Base-by-base conservation (phyloP, 2,329 filamentous ascomycete genomes). In the Herpotrichia juniperi region DNA sequence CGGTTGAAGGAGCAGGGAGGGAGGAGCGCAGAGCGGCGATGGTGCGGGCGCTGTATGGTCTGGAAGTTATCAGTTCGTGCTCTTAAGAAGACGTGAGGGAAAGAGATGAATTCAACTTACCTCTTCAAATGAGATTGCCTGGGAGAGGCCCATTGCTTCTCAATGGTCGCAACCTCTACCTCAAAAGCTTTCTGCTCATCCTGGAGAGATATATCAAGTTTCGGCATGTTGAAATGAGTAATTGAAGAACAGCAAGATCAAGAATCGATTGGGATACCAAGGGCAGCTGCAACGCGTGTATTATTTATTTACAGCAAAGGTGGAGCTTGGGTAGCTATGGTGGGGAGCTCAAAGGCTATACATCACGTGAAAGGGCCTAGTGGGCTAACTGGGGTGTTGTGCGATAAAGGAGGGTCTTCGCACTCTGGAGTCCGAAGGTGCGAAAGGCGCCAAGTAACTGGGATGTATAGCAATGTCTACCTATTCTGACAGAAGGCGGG, bases 21-120 rank as follows among this genome's bases (percentile, higher is more conserved):
- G 65, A 59, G 24, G 58, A 65, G 17, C 69, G 61, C 8, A 76
- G 57, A 1, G 70, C 68, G 2, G 74, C 74, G 21, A 76, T 69
- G 6, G 69, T 63, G 6, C 52, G 54, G 0, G 73, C 68, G 16
- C 59, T 53, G 53, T 74, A 75, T 11, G 73, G 72, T 58, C 69
- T 64, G 25, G 2, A 25, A 54, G 24, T 2, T 42, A 30, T 43
- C 28, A 48, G 25, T 53, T 6, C 25, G n/a, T 26, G 19, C 26
- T 22, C 14, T 22, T 9, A 39, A 17, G 7, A 19, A 4, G 16
- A 19, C 22, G 4, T n/a, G n/a, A n/a, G n/a, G n/a, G n/a, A 9
- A 21, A 35, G 6, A 6, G 8, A 6, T 11, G 8, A 30, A 30
- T 3, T 7, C 12, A 16, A 11, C 31, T n/a, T 48, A 58, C 51